These are phyloP conservation scores for Fraxinus quadrangulata DNA, from an alignment of 257 asterid species.

Conservation along the genomic window DNA sequence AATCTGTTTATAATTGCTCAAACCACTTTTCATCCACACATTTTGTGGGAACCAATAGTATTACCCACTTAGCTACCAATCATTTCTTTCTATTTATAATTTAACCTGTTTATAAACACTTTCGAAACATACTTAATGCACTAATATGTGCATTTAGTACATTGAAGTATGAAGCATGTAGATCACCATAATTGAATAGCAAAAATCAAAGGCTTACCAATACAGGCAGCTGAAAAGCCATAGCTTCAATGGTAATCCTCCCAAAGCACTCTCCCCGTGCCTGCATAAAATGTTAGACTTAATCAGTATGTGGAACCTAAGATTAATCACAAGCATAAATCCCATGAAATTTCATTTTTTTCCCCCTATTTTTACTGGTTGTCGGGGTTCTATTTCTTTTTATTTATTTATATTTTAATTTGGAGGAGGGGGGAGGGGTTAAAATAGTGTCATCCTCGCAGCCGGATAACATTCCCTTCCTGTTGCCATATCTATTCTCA, in stretches of 20 bases:
- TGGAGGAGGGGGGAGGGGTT: neutral
- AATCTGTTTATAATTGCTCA: too few relatives aligned
- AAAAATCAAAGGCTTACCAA: conserved; percentile 53
- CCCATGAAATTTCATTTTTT: neutral
- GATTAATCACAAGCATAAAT: neutral
- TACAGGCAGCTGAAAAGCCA: conserved; percentile 97
- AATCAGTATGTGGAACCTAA: neutral
- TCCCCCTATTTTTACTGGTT: neutral
- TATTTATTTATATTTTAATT: neutral
- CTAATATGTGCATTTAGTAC: neutral
- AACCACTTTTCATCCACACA: too few relatives aligned
- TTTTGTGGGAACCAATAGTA: too few relatives aligned
- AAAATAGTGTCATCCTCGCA: neutral
- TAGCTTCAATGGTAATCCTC: conserved; percentile 97
- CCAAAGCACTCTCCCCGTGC: conserved; percentile 99
- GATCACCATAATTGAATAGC: neutral
- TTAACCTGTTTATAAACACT: too few relatives aligned
- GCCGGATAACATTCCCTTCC: neutral
- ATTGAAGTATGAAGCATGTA: neutral
- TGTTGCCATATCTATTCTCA: neutral
- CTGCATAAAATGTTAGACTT: conserved; percentile 39
- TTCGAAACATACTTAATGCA: neutral
- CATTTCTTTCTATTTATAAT: too few relatives aligned
- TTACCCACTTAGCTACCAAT: too few relatives aligned
- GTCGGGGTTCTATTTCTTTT: neutral